These are phyloP conservation scores for Stenogyne calaminthoides DNA, from an alignment of 305 asterid genomes.

Conservation along the genomic window DNA sequence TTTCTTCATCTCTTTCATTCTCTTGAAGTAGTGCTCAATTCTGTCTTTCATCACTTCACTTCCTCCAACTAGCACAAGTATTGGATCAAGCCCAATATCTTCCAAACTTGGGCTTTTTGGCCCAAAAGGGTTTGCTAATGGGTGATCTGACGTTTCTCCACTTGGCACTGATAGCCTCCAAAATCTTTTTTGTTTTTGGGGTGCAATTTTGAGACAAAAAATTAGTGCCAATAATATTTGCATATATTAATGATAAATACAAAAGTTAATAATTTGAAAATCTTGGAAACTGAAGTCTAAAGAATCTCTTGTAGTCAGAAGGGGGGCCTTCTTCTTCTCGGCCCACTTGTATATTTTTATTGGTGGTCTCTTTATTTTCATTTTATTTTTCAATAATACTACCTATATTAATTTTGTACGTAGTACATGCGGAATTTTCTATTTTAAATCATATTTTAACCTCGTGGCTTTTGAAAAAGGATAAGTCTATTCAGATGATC, in stretches of 20 bases:
- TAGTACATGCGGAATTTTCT: background rate
- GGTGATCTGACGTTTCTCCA: conserved; percentile 55
- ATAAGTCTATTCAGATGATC: too few relatives aligned
- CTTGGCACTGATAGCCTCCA: conserved; percentile 65
- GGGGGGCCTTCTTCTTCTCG: too few relatives aligned
- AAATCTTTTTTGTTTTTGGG: conserved; percentile 37
- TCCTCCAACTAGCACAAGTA: conserved; percentile 57
- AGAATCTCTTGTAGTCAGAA: too few relatives aligned
- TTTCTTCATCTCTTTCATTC: conserved; percentile 44
- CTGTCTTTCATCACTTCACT: conserved; percentile 64
- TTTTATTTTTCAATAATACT: too few relatives aligned
- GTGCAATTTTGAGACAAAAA: background rate
- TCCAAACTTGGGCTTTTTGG: conserved; percentile 52
- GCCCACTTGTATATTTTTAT: too few relatives aligned
- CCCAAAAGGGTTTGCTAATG: conserved; percentile 69
- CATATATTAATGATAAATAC: too few relatives aligned
- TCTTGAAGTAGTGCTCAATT: conserved; percentile 45
- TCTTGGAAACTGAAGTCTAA: too few relatives aligned
- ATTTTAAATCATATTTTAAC: background rate
- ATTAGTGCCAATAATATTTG: too few relatives aligned
- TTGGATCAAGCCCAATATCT: conserved; percentile 44
- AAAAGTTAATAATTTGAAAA: too few relatives aligned
- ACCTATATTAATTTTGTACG: too few relatives aligned
- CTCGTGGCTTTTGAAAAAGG: background rate
- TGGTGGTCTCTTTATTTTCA: too few relatives aligned